Base-by-base conservation (phyloP, 2,329 filamentous ascomycete species). In the Trichoderma lentiforme region DNA sequence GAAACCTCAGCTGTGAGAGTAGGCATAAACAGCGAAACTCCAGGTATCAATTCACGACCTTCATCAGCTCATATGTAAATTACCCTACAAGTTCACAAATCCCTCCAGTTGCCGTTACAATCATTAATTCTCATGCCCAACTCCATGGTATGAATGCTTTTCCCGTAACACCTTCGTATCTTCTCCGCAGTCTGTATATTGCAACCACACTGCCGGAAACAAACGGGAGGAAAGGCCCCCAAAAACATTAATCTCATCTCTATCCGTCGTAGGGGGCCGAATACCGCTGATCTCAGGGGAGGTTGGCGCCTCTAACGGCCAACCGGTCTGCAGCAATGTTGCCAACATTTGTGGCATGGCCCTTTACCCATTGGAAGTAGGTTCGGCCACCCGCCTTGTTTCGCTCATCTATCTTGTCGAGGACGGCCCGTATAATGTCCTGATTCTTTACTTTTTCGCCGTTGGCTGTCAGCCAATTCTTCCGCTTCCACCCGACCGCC, bases 351-450 rank as follows among this genome's bases (percentile, higher is more conserved):
- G 86, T 85, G 30, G 86, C 87, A 79, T 99, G 96, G 0, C 94
- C 96, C 82, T 97, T 97, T 61, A 98, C 90, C 95, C 95, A 98
- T 74, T 90, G 87, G 77, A 97, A 96, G 69, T 88, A 83, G 0
- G 93, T 97, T 75, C 85, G 82, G 3, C 86, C 86, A 18, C 88
- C 89, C 1, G 85, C 83, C 68, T 82, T 84, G 63, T 89, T 86
- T 63, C 93, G 87, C 79, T 93, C 88, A 28, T 92, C 89, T 64
- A 98, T 92, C 76, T 89, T 88, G 7, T 86, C 84, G 53, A 94
- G 83, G 61, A 97, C 90, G 3, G 88, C 88, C 79, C 92, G 87
- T 71, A 98, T 88, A 24, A 98, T 83, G 77, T 99, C 96, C 77
- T 90, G 90, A 80, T 99, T 98, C 83, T 95, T 92, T 8, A 98